phyloP scores from a whole-genome alignment of 2,329 filamentous ascomycete species.

The Sporothrix variecibatus region DNA sequence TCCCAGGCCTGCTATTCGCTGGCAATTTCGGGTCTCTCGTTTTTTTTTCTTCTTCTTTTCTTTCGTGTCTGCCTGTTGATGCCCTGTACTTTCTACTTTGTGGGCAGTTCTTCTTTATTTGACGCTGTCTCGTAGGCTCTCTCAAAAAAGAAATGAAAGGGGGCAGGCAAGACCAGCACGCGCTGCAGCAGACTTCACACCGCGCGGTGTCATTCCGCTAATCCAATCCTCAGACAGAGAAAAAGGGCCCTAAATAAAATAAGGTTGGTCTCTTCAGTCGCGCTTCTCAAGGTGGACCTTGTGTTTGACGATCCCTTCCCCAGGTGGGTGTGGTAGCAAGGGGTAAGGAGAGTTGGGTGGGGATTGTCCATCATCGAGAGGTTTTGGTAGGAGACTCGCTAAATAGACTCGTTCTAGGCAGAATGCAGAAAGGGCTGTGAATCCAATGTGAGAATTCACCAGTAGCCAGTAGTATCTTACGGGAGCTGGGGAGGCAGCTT shows the following conservation, averaged over 20 bases:
- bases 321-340: background rate
- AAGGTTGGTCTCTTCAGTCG: background rate
- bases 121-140: background rate
- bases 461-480: too few relatives aligned
- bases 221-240: too few relatives aligned
- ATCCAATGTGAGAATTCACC: too few relatives aligned
- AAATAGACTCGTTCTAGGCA: background rate
- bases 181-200: too few relatives aligned
- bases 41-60: too few relatives aligned
- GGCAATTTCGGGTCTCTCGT: too few relatives aligned
- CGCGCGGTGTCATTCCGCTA: background rate
- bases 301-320: constrained; percentile 10
- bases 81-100: too few relatives aligned
- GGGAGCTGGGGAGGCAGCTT: too few relatives aligned
- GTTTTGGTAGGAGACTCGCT: background rate
- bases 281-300: background rate
- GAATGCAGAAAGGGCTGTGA: background rate
- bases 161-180: too few relatives aligned
- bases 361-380: background rate
- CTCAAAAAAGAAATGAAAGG: background rate
- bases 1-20: too few relatives aligned
- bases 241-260: background rate
- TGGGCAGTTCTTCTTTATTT: background rate
- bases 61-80: background rate
- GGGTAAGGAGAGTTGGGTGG: background rate